Evolutionary conservation across 2,329 filamentous ascomycete species (phyloP), one percentile per base, ranked within the genome.

Genomic region (Colletotrichum echinochloae): DNA sequence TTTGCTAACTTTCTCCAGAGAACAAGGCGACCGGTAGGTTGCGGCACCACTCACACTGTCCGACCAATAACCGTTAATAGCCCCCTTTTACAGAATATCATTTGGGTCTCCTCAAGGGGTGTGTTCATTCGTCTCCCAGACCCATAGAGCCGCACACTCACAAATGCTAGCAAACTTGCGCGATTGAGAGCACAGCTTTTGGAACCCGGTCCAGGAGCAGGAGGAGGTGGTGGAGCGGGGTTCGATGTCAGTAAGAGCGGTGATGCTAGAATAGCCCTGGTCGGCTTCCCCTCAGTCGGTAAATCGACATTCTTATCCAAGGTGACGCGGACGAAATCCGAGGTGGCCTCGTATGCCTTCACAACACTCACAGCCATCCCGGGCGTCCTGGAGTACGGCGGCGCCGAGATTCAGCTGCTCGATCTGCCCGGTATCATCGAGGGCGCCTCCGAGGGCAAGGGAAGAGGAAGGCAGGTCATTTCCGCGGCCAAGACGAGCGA

Each of bases 251-350:
- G 92, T 80, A 99, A 99, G 83, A 95, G 92, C 74, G 96, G 96
- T 73, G 96, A 99, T 85, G 96, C 96, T 18, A 91, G 96, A 77
- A 98, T 99, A 83, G 94, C 97, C 1, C 89, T 99, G 2, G 97
- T 99, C 64, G 96, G 96, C n/a, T 99, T 99, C 77, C 96, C 97
- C 0, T 99, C 97, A 0, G 96, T 99, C 61, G 96, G 96, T 80
- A 99, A 99, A 85, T 99, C 96, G 2, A 99, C 96, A 0, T 98
- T 99, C 79, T 81, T 99, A n/a, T 98, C 95, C 59, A 98, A 98
- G 79, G 97, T 99, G 80, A 99, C 96, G 60, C 98, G 97, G 84
- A 99, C 97, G 48, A 94, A 94, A 78, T 97, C 94, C 60, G 95
- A 98, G 80, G 94, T 98, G 35, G 96, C 96, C 0, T 93, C 96